Percentiles rank a stretch among this genome's conserved stretches.
These are phyloP conservation scores for Juglanconis juglandina DNA, from an alignment of 2,329 filamentous ascomycete species.

Conservation along the genomic window DNA sequence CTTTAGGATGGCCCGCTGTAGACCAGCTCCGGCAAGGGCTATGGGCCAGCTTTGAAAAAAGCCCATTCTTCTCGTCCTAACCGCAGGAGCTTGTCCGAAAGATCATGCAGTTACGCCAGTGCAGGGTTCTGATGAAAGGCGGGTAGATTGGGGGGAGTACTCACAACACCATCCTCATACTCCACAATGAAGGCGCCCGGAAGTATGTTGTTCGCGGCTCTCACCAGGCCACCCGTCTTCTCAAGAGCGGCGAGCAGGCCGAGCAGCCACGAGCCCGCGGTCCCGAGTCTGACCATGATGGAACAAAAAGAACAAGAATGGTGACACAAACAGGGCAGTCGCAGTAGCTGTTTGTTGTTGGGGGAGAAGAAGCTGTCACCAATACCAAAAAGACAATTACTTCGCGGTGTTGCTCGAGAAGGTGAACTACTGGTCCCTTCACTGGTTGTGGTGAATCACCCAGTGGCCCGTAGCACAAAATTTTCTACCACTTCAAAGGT, in stretches of 20 bases:
- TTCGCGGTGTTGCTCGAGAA: no score
- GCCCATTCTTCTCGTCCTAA: neutral
- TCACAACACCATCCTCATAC: conserved; percentile 47
- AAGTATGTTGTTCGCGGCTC: conserved; percentile 28
- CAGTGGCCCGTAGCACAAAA: no score
- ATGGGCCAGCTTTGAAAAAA: neutral
- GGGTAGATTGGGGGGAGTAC: conserved; percentile 16
- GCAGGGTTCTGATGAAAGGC: neutral
- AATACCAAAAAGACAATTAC: no score
- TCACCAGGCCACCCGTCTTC: conserved; percentile 1
- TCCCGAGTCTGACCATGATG: neutral
- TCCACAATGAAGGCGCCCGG: conserved; percentile 52
- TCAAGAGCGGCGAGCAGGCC: conserved; percentile 2
- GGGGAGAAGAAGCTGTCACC: no score
- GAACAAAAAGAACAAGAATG: no score
- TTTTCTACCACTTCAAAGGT: no score
- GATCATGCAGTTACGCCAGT: neutral
- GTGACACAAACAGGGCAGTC: no score
- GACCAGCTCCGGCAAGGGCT: neutral
- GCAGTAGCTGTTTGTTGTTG: no score
- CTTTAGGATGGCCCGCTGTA: neutral
- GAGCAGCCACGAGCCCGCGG: neutral
- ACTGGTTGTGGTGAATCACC: no score
- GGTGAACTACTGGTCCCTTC: no score
- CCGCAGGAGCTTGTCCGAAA: neutral